Evolutionary conservation across 768 basidiomycete genomes (phyloP).

Genomic region (Hypsizygus marmoreus): DNA sequence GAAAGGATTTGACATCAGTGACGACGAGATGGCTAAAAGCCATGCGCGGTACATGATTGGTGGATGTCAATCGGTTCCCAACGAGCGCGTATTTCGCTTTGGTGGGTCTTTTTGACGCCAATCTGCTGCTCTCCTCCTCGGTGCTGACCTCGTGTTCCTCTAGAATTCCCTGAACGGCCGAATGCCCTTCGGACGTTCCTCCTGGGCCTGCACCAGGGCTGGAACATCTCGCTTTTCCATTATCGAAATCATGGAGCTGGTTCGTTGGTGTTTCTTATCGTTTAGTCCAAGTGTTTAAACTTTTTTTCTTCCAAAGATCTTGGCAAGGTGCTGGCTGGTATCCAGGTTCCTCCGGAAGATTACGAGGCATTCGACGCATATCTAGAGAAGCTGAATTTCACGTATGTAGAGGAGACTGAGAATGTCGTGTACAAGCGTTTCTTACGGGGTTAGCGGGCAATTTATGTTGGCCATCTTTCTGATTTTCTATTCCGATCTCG

Average conservation of each 20-base stretch:
- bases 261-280: slow-evolving; percentile 37
- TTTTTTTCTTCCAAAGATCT: slow-evolving; percentile 68
- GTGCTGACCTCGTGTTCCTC: slow-evolving; percentile 2
- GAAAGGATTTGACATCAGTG: slow-evolving; percentile 87
- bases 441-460: slow-evolving; percentile 39
- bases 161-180: slow-evolving; percentile 96
- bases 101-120: slow-evolving; percentile 60
- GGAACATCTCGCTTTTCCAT: slow-evolving; percentile 97
- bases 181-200: slow-evolving; percentile 91
- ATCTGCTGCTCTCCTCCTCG: background rate
- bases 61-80: slow-evolving; percentile 69
- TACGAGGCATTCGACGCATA: slow-evolving; percentile 70
- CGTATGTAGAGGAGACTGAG: slow-evolving; percentile 90
- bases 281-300: slow-evolving; percentile 5
- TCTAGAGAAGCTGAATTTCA: slow-evolving; percentile 78
- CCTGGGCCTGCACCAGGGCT: slow-evolving; percentile 74
- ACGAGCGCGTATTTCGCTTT: slow-evolving; percentile 92
- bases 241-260: slow-evolving; percentile 98
- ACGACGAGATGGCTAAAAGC: slow-evolving; percentile 94
- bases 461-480: too few relatives aligned
- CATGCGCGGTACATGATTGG: slow-evolving; percentile 96
- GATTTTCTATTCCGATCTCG: too few relatives aligned
- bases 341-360: slow-evolving; percentile 83
- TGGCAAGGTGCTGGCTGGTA: slow-evolving; percentile 89
- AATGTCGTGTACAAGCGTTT: slow-evolving; percentile 84